These are phyloP conservation scores for Yarrowia bubula DNA, from an alignment of 805 yeast species.

Conservation along the genomic window DNA sequence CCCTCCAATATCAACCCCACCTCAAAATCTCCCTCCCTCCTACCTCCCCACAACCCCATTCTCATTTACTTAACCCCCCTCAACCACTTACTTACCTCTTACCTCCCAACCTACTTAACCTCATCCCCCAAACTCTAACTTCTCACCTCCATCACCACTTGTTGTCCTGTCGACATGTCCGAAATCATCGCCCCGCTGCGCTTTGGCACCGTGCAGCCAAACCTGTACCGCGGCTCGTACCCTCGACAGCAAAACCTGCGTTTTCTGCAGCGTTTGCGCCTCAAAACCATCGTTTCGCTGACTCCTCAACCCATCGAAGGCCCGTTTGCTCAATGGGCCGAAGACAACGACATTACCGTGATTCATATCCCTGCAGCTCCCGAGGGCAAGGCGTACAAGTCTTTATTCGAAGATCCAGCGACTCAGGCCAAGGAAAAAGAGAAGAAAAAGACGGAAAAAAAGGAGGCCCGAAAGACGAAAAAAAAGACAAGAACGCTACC, in stretches of 20 bases:
- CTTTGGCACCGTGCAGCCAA: conserved; percentile 67
- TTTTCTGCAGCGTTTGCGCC: conserved; percentile 61
- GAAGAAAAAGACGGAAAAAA: conserved; percentile 36
- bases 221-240: conserved; percentile 78
- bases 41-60: background rate
- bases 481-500: conserved; percentile 82
- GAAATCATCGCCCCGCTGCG: conserved; percentile 61
- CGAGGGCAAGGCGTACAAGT: conserved; percentile 24
- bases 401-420: conserved; percentile 13
- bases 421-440: conserved; percentile 41
- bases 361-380: conserved; percentile 50
- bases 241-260: conserved; percentile 74
- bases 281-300: conserved; percentile 72
- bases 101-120: background rate
- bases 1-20: no score
- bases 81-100: background rate
- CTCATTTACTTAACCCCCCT: background rate
- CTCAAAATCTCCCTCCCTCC: no score
- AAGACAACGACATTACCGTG: conserved; percentile 52
- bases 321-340: conserved; percentile 54
- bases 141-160: conserved; percentile 5
- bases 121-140: background rate
- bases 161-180: background rate
- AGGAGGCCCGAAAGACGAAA: conserved; percentile 53
- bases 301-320: conserved; percentile 67